phyloP scores from a whole-genome alignment of 768 basidiomycete species.

The Podaxis sp. region DNA sequence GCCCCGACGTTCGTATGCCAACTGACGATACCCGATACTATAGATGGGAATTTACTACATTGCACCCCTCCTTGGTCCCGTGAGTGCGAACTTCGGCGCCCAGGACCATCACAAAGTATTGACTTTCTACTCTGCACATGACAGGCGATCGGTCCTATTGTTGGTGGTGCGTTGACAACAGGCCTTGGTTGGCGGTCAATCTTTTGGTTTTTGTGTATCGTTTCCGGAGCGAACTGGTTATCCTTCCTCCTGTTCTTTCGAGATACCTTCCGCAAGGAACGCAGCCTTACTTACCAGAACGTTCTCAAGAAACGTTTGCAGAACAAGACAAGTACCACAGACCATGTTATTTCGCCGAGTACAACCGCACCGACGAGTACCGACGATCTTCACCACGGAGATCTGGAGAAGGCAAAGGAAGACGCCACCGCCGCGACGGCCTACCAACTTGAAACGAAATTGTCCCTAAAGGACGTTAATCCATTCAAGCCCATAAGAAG shows the following conservation, averaged over 20 bases:
- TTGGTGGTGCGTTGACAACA: constrained; percentile 66
- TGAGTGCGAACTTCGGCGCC: constrained; percentile 19
- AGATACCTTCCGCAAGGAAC: constrained; percentile 80
- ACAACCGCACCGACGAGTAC: background rate
- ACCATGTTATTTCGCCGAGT: background rate
- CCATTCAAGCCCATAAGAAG: constrained; percentile 58
- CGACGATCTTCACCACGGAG: constrained; percentile 6
- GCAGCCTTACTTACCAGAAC: constrained; percentile 75
- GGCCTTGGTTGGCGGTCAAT: constrained; percentile 73
- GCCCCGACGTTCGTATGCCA: background rate
- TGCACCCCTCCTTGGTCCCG: constrained; percentile 72
- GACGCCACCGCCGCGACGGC: constrained; percentile 13
- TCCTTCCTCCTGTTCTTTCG: constrained; percentile 66
- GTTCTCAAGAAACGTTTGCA: constrained; percentile 45
- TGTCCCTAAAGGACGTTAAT: constrained; percentile 71
- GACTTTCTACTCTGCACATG: background rate
- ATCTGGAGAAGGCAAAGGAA: constrained; percentile 19
- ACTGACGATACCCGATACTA: background rate
- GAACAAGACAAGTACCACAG: constrained; percentile 8
- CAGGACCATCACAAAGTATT: background rate
- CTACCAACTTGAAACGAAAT: constrained; percentile 30
- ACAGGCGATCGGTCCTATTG: constrained; percentile 59
- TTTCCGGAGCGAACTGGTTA: constrained; percentile 49
- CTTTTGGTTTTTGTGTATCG: constrained; percentile 77
- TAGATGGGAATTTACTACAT: constrained; percentile 79